These are phyloP conservation scores for Prunella vulgaris DNA, from an alignment of 257 asterid genomes.

Conservation along the genomic window DNA sequence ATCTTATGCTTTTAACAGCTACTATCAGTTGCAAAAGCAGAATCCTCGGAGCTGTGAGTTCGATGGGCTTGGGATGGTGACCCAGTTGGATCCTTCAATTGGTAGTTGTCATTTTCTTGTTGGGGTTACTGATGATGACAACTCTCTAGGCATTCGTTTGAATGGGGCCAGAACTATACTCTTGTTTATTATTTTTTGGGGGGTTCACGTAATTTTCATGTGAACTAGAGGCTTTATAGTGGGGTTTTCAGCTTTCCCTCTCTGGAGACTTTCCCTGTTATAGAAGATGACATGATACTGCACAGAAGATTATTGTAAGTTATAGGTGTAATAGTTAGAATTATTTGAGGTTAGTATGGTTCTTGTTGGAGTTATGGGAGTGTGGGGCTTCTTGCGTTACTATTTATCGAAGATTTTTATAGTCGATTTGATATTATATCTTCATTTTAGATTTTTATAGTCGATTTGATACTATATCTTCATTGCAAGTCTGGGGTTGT, in stretches of 20 bases:
- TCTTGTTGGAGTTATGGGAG: conserved; percentile 9
- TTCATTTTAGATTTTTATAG: background rate
- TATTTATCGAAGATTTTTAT: conserved; percentile 21
- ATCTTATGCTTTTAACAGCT: conserved; percentile 89
- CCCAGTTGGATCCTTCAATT: conserved; percentile 84
- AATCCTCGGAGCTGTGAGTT: conserved; percentile 73
- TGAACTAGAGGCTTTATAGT: conserved; percentile 30
- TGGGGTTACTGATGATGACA: conserved; percentile 43
- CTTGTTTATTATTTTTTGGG: conserved; percentile 33
- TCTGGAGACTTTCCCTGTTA: conserved; percentile 20
- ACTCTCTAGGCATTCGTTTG: conserved; percentile 35
- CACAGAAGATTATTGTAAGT: conserved; percentile 33
- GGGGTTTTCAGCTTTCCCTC: conserved; percentile 35
- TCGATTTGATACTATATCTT: background rate
- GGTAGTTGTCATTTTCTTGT: conserved; percentile 86
- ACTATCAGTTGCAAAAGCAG: conserved; percentile 77
- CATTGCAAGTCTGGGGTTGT: background rate
- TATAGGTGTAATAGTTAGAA: conserved; percentile 26
- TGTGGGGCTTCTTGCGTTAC: conserved; percentile 6
- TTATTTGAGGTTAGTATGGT: conserved; percentile 13
- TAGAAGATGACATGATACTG: conserved; percentile 28
- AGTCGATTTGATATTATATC: background rate
- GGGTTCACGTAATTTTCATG: conserved; percentile 24
- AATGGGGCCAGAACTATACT: conserved; percentile 15
- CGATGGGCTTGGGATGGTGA: conserved; percentile 92